A percentile compares a stretch with the other conserved stretches of the same genome.
phyloP scores from a whole-genome alignment of 1,284 basidiomycete species.

The Leccinum solheimii region DNA sequence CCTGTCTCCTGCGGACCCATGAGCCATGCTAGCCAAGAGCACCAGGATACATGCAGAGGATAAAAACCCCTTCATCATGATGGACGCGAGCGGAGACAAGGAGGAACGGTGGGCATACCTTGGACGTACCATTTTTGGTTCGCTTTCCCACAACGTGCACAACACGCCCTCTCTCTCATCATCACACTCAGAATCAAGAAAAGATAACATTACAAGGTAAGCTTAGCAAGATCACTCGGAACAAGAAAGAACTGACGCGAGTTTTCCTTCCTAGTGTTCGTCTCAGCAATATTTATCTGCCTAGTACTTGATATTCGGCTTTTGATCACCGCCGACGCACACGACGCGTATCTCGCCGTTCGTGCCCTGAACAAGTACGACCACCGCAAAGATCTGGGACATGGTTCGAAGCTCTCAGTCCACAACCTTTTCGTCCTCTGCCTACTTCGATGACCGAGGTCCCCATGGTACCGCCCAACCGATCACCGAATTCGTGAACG shows the following conservation, averaged over 20 bases:
- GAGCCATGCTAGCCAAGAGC: conserved; percentile 8
- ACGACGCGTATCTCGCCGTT: neutral
- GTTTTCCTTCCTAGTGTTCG: neutral
- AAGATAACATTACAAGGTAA: neutral
- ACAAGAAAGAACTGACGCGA: neutral
- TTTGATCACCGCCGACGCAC: neutral
- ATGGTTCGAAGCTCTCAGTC: conserved; percentile 50
- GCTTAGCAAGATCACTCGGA: neutral
- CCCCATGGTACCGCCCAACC: conserved; percentile 65
- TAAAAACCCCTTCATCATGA: conserved; percentile 16
- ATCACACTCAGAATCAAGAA: no score
- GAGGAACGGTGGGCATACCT: no score
- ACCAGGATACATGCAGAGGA: conserved; percentile 13
- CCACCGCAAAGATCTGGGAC: neutral
- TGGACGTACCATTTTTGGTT: no score
- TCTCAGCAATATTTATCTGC: neutral
- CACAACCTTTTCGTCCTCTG: conserved; percentile 65
- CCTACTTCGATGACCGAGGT: conserved; percentile 75
- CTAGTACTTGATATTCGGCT: neutral
- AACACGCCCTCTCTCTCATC: neutral
- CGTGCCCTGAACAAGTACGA: neutral
- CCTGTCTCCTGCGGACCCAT: conserved; percentile 61
- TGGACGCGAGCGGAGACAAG: neutral
- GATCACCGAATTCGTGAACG: conserved; percentile 72
- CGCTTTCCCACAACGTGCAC: neutral